Percentiles rank a stretch among this genome's conserved stretches.
Conservation (phyloP, 495 filamentous ascomycete species). For the Bacidia gigantensis region DNA sequence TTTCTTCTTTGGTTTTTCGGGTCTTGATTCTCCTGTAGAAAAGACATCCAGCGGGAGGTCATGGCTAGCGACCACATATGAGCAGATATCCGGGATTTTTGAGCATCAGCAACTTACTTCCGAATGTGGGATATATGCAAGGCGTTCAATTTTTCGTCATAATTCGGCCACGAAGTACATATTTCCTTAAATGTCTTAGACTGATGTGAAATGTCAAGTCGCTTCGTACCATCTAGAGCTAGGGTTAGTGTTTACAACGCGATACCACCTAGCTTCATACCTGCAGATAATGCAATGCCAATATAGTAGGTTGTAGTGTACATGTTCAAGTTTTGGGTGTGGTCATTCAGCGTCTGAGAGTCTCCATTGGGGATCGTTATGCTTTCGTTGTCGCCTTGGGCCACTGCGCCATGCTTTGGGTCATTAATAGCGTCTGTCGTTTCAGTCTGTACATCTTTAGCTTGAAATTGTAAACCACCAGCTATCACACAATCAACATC, state of each 20-base stretch:
- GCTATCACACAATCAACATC: slow-evolving; percentile 56
- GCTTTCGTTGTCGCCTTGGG: slow-evolving; percentile 33
- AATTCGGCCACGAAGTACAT: slow-evolving; percentile 53
- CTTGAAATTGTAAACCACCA: slow-evolving; percentile 56
- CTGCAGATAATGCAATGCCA: slow-evolving; percentile 57
- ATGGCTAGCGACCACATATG: slow-evolving; percentile 41
- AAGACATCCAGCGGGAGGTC: slow-evolving; percentile 87
- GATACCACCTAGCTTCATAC: slow-evolving; percentile 31
- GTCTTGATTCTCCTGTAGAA: slow-evolving; percentile 60
- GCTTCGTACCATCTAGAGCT: slow-evolving; percentile 34
- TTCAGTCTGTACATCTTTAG: slow-evolving; percentile 44
- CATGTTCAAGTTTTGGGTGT: slow-evolving; percentile 35
- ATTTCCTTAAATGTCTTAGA: slow-evolving; percentile 59
- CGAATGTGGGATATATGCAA: slow-evolving; percentile 60
- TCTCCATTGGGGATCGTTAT: slow-evolving; percentile 28
- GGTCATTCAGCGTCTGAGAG: slow-evolving; percentile 24
- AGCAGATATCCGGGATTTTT: not conserved
- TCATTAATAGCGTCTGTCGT: slow-evolving; percentile 45
- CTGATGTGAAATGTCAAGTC: slow-evolving; percentile 53
- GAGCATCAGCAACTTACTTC: slow-evolving; percentile 40
- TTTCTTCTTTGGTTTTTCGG: slow-evolving; percentile 51
- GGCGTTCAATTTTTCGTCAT: slow-evolving; percentile 47
- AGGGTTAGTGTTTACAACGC: slow-evolving; percentile 16
- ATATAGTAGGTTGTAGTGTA: slow-evolving; percentile 85
- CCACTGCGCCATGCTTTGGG: slow-evolving; percentile 36